Base-by-base conservation (phyloP, 306 rosid genomes). In the Vicia faba region DNA sequence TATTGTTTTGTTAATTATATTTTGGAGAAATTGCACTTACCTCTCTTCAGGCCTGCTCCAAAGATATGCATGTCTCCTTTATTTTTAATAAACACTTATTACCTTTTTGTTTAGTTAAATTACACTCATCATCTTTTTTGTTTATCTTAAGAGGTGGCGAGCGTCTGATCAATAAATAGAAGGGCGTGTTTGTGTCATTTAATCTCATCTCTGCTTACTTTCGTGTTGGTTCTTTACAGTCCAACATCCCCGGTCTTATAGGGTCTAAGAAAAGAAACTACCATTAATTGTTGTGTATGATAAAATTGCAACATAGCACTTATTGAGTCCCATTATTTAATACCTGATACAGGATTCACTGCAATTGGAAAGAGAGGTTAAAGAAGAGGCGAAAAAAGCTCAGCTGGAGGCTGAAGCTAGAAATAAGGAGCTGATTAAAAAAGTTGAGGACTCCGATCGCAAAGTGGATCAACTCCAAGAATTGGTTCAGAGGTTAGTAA, bases 391-490 rank as follows among this genome's bases (percentile, higher is more conserved):
- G 76, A 82, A 72, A 79, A 88, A 77, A 78, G 75, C 84, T 70
- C 85, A 61, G 82, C 58, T 63, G 2, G 88, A 78, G 69, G 80
- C 84, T 50, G 97, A 95, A 75, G 86, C 82, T 49, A 88, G 82
- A 85, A 90, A 76, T 77, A 64, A 83, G 48, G 96, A 95, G 84
- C 77, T 95, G 77, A 35, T 73, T 66, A 84, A 85, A 81, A 91
- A 78, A 66, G 84, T 87, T 74, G 96, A 88, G 69, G 91, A 88
- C 68, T 78, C 95, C 33, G 85, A 86, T 48, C 87, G 76, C 68
- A 95, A 84, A 73, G 86, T 69, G 67, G 96, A 91, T 68, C 96
- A 95, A 76, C 92, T 91, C 61, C 99, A 95, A 80, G 99, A 90
- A 86, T 75, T 91, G 64, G 87, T 84, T 72, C 99, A 91, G 84